Base-by-base conservation (phyloP, 495 filamentous ascomycete genomes). In the Stereocaulon alpinum region DNA sequence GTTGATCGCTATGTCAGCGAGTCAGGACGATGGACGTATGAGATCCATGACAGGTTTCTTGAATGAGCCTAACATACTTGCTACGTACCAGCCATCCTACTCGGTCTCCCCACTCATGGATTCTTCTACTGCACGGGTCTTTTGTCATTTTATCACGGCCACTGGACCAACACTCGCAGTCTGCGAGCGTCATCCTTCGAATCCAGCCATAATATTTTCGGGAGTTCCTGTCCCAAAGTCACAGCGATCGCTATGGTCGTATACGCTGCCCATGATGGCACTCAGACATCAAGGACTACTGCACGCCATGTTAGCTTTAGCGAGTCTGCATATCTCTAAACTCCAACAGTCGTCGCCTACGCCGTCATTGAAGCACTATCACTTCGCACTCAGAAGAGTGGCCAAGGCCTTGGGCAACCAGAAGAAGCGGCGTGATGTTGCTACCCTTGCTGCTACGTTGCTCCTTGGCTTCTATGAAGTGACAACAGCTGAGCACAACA, bases 381-480 rank as follows among this genome's bases (percentile, higher is more conserved):
- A 94, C 57, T 86, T 89, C 56, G 85, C 90, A 27, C 72, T 96
- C 40, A 83, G 88, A 61, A 76, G 88, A 52, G 73, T 97, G 1
- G 84, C 86, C 3, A 83, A 82, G 61, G 84, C 83, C 56, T 85
- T 96, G 30, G 80, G 82, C 22, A 80, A 88, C 43, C 80, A 83
- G 12, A 77, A 67, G 51, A 84, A 85, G 65, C 84, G 93, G n/a
- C 81, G 81, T 17, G 82, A 89, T 60, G 77, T 89, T 12, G 84
- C 88, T 0, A 96, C 92, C 0, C 75, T 98, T 17, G 91, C 92
- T 14, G 90, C 93, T 17, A 87, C 89, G 1, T 73, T 95, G n/a
- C 73, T 96, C 18, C 79, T 98, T 24, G 89, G 85, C 1, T 98
- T 88, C 66, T 98, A 95, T 67, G 93, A 97, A 69, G 88, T 95